Base-by-base conservation (phyloP, 495 filamentous ascomycete species). In the Coniosporium apollinis region DNA sequence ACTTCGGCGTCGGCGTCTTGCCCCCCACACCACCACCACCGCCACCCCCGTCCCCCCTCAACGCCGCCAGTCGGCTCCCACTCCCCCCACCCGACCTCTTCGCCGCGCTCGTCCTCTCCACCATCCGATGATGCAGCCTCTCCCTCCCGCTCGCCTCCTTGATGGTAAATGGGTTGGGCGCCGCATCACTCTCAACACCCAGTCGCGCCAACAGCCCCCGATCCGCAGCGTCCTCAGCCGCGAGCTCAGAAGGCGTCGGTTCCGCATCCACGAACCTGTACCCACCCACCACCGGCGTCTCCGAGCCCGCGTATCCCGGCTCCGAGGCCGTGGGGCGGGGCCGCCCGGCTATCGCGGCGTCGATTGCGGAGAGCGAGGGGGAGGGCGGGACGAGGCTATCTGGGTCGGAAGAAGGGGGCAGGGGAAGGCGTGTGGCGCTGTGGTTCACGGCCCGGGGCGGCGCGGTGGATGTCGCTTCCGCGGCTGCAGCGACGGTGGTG, bases 201-300 rank as follows among this genome's bases (percentile, higher is more conserved):
- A 82, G 67, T n/a, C 34, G 33, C 20, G 44, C 46, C 0, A 57
- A 39, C 2, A 57, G 42, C 24, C 56, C 55, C 15, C 56, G 51
- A 8, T 64, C 41, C 18, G 35, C 40, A 17, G 42, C 42, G 3
- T 37, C 37, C 30, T 51, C 46, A 10, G 31, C 45, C 4, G 33
- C 43, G 6, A 53, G 14, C 22, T 54, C 56, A n/a, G 30, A 42
- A 1, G 41, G 38, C 25, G 55, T 54, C 7, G 48, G 45, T 19
- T 91, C 79, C 22, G 71, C 67, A 44, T 93, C 85, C 28, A 97
- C 89, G 54, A 94, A 96, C 2, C 81, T 72, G 48, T 94, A 97
- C 15, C 89, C 89, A 37, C 83, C 82, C 0, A 96, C 82, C 2
- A 83, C 67, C 0, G 89, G 89, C 1, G 89, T 94, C 50, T 89